Percentiles rank a stretch among this genome's conserved stretches.
These are phyloP conservation scores for Arachis stenosperma DNA, from an alignment of 306 rosid genomes.

Conservation along the genomic window DNA sequence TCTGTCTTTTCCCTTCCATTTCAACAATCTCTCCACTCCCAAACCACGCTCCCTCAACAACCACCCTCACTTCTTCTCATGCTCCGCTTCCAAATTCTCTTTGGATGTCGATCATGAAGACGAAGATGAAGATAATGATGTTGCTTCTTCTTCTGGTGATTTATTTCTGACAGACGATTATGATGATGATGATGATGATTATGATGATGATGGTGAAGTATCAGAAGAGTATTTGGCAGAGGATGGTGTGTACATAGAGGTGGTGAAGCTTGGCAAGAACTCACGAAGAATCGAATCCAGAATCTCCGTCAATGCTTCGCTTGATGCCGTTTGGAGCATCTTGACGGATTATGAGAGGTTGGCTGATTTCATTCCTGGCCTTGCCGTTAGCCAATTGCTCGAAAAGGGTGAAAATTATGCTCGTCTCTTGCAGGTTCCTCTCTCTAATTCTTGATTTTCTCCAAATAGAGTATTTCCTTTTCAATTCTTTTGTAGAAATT, in stretches of 20 bases:
- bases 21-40: constrained; percentile 23
- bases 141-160: not conserved
- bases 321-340: constrained; percentile 61
- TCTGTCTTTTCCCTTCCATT: constrained; percentile 29
- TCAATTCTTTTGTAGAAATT: constrained; percentile 25
- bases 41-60: constrained; percentile 35
- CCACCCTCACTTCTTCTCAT: constrained; percentile 23
- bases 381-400: constrained; percentile 67
- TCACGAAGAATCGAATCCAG: constrained; percentile 68
- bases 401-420: constrained; percentile 57
- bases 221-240: constrained; percentile 33
- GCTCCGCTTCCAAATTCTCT: constrained; percentile 40
- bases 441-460: not conserved
- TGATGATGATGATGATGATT: not conserved
- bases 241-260: constrained; percentile 58
- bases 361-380: constrained; percentile 88
- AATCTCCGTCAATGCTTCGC: constrained; percentile 61
- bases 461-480: not conserved
- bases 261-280: constrained; percentile 58
- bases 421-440: constrained; percentile 70
- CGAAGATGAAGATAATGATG: constrained; percentile 1
- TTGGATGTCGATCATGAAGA: constrained; percentile 35
- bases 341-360: constrained; percentile 85
- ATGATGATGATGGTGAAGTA: constrained; percentile 19
- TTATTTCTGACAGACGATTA: constrained; percentile 20